Percentiles rank a stretch among this genome's conserved stretches.
phyloP scores from a whole-genome alignment of 108 stramenopile genomes.

The Schizochytrium sp. region DNA sequence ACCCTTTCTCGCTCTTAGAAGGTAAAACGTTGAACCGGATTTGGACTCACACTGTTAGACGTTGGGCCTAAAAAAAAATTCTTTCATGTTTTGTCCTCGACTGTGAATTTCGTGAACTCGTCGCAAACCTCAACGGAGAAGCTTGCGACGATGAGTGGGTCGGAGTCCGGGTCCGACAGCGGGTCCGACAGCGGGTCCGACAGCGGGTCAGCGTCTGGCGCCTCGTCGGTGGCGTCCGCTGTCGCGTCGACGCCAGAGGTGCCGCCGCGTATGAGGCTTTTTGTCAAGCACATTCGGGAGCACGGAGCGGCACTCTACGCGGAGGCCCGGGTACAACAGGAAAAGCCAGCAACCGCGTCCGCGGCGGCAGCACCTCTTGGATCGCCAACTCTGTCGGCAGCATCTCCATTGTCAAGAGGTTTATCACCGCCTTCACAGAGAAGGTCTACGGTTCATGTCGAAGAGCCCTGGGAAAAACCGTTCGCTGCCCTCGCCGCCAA shows the following conservation, averaged over 20 bases:
- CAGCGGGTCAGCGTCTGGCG: not conserved
- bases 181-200: not conserved
- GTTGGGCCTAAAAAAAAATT: no score
- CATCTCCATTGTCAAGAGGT: no score
- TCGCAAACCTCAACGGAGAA: no score
- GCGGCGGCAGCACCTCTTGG: no score
- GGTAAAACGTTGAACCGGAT: no score
- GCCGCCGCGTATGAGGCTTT: not conserved
- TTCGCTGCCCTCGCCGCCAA: not conserved
- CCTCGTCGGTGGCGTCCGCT: not conserved
- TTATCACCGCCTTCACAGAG: not conserved
- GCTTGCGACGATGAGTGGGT: not conserved
- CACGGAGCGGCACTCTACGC: not conserved
- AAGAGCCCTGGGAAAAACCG: not conserved
- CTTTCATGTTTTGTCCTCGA: no score
- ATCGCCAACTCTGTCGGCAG: no score
- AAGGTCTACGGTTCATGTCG: not conserved
- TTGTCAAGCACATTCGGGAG: not conserved
- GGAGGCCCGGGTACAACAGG: not conserved
- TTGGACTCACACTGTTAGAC: no score
- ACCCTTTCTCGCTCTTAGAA: no score
- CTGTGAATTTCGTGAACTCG: no score
- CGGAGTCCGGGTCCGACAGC: not conserved
- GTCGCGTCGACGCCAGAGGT: not conserved
- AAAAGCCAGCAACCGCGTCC: not conserved